Evolutionary conservation across 495 filamentous ascomycete species (phyloP).

Genomic region (Penicillium odoratum): DNA sequence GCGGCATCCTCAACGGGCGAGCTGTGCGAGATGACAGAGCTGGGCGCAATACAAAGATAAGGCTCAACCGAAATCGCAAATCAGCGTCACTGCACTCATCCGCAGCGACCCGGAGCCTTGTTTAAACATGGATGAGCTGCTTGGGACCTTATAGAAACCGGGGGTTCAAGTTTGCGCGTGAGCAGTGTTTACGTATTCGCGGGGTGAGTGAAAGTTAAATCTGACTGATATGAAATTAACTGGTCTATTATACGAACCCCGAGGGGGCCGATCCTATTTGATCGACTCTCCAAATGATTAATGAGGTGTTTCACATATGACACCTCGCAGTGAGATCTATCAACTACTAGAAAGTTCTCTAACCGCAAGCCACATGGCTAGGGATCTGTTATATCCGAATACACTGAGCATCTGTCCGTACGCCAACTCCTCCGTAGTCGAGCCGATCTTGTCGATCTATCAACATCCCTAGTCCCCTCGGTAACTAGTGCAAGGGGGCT

Average conservation of each 20-base stretch:
- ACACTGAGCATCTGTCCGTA: not conserved
- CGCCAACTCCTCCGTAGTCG: too few species aligned
- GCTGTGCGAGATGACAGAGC: constrained; percentile 1
- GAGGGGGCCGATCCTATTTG: not conserved
- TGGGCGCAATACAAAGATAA: constrained; percentile 4
- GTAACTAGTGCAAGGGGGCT: not conserved
- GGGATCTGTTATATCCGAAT: not conserved
- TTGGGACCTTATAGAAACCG: not conserved
- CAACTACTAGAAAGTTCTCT: not conserved
- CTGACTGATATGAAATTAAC: not conserved
- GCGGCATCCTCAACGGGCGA: not conserved
- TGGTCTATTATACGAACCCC: not conserved
- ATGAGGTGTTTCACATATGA: not conserved
- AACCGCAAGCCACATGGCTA: not conserved
- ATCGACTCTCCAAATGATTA: not conserved
- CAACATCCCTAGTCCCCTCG: not conserved
- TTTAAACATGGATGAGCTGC: constrained; percentile 1
- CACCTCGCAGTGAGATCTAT: constrained; percentile 7
- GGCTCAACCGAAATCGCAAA: constrained; percentile 11
- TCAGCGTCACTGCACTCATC: constrained; percentile 8
- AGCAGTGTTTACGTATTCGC: constrained; percentile 1
- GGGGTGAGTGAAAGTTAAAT: not conserved
- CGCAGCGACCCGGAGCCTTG: constrained; percentile 10
- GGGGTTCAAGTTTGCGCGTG: not conserved
- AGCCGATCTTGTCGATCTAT: not conserved